phyloP scores from a whole-genome alignment of 1,284 basidiomycete species.

The Spongispora temasekensis region DNA sequence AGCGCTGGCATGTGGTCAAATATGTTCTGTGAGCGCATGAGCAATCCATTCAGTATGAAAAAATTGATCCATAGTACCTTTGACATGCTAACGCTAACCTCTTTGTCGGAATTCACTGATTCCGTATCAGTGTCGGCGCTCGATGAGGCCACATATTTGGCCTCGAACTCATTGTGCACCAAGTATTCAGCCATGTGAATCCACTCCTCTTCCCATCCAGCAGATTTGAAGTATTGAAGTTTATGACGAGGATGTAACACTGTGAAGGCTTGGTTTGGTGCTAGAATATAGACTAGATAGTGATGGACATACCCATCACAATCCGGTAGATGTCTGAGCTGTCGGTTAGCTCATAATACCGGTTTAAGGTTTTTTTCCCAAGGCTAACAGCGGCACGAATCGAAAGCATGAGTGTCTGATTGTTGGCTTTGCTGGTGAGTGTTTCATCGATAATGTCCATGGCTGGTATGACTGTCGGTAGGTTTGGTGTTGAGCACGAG shows the following conservation, averaged over 20 bases:
- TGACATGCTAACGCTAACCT: too few relatives aligned
- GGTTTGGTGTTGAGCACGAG: conserved; percentile 19
- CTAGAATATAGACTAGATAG: too few relatives aligned
- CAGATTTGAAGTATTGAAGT: conserved; percentile 21
- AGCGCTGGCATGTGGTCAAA: neutral
- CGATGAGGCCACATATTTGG: neutral
- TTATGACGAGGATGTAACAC: conserved; percentile 29
- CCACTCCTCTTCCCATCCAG: conserved; percentile 23
- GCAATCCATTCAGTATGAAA: neutral
- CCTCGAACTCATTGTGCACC: neutral
- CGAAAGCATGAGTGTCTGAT: conserved; percentile 7
- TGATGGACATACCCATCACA: conserved; percentile 6
- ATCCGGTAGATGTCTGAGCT: conserved; percentile 15
- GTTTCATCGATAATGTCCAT: conserved; percentile 29
- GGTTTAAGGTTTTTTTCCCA: conserved; percentile 28
- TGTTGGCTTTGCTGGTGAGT: conserved; percentile 12
- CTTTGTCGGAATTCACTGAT: neutral
- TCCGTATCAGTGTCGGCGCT: neutral
- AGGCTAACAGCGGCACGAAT: conserved; percentile 18
- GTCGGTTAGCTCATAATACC: conserved; percentile 32
- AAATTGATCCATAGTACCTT: neutral
- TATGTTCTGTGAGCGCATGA: neutral
- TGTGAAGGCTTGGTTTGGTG: neutral
- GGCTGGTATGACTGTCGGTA: conserved; percentile 30
- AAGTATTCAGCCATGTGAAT: conserved; percentile 7